phyloP scores from a whole-genome alignment of 441 rosid genomes.

The Gossypium gossypioides region DNA sequence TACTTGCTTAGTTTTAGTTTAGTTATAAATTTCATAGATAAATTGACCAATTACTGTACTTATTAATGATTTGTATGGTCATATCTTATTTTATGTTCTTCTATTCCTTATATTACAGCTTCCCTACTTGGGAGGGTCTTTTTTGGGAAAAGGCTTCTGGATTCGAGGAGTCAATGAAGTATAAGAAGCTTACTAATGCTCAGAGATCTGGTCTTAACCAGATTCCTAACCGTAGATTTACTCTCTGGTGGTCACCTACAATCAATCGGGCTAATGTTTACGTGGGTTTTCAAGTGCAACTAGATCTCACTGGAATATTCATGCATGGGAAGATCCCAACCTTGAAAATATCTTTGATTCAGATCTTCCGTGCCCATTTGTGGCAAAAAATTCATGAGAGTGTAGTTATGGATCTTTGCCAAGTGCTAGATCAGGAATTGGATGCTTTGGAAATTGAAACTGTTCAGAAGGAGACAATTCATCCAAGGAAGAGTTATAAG shows the following conservation, averaged over 20 bases:
- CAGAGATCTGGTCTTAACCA: conserved; percentile 99
- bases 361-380: conserved; percentile 96
- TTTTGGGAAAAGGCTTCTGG: conserved; percentile 99
- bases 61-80: not conserved
- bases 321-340: conserved; percentile 92
- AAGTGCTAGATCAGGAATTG: conserved; percentile 87
- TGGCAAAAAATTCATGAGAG: conserved; percentile 99
- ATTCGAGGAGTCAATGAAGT: conserved; percentile 97
- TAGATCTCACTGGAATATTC: conserved; percentile 95
- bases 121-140: conserved; percentile 99
- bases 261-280: conserved; percentile 88
- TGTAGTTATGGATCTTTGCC: conserved; percentile 99
- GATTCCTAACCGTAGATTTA: conserved; percentile 92
- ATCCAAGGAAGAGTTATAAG: conserved; percentile 98
- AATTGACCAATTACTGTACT: not conserved
- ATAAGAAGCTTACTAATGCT: conserved; percentile 93
- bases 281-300: conserved; percentile 97
- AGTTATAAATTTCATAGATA: not conserved
- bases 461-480: conserved; percentile 96
- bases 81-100: not conserved
- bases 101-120: conserved; percentile 32
- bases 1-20: not conserved
- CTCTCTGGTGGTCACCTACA: conserved; percentile 99
- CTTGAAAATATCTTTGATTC: conserved; percentile 78
- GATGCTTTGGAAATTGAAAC: conserved; percentile 93